Base-by-base conservation (phyloP, 1,284 basidiomycete genomes). In the Baeospora myosura region DNA sequence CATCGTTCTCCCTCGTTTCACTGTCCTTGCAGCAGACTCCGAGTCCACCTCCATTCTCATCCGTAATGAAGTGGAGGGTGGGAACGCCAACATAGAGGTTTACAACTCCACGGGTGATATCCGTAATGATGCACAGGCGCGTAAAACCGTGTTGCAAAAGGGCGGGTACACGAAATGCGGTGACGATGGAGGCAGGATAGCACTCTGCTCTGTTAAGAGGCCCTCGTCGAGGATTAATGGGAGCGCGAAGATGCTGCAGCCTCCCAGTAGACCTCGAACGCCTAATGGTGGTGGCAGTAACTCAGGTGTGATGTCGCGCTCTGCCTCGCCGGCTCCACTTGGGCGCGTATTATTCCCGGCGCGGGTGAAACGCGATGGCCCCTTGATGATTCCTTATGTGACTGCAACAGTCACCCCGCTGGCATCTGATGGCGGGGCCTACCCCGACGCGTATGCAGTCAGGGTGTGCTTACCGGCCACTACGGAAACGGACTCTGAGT, bases 1-100 rank as follows among this genome's bases (percentile, higher is more conserved):
- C 7, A 61, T 84, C 38, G 59, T 72, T 24, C 54, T 87, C 12
- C 84, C 85, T 1, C 68, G 71, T n/a, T 84, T 87, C 54, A 75
- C 71, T 6, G 70, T 87, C 11, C 68, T 82, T 21, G 72, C 76
- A 5, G 73, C 79, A 3, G 78, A 85, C 50, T 60, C 64, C 8
- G 81, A 86, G 56, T 63, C 67, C 12, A 69, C 71, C 10, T 65
- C 72, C 4, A 75, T 71, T 21, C 62, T 70, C 12, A 61, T 85
- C 36, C 71, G 71, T 20, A 82, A 83, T 52, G 77, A 78, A 45
- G 62, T 71, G 3, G 68, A 73, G 14, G 62, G 60, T 6, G 49
- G 52, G 17, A 54, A 52, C 29, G 51, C 64, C 7, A 64, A 57
- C 8, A 61, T 87, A 3, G 78, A 82, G 45, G 72, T 88, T 8